Conservation (phyloP, 148 eudicot genomes). For the Camellia japonica region DNA sequence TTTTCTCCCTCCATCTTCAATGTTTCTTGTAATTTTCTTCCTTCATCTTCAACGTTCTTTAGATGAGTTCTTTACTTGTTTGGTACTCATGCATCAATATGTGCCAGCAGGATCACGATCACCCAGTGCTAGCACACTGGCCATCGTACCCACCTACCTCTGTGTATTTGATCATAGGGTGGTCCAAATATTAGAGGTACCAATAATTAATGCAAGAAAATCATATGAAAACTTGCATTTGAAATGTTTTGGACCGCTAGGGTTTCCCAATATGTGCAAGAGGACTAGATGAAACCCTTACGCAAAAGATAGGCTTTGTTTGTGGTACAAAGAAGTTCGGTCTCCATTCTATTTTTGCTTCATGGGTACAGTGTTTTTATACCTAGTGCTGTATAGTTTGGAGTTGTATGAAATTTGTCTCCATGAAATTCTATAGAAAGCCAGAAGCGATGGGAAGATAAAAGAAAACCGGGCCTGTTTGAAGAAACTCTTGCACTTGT, state of each 20-base stretch:
- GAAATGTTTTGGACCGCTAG: slow-evolving; percentile 2
- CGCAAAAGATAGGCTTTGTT: background rate
- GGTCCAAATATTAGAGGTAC: slow-evolving; percentile 4
- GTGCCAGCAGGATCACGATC: too few species aligned
- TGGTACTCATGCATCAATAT: too few species aligned
- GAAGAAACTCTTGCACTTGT: background rate
- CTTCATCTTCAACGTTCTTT: too few species aligned
- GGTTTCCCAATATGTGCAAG: background rate
- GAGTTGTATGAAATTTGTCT: background rate
- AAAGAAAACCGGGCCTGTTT: background rate
- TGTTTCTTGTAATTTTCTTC: too few species aligned
- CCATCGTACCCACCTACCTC: background rate
- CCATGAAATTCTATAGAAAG: background rate
- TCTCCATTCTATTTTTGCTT: background rate
- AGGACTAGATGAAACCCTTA: background rate
- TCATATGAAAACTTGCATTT: background rate
- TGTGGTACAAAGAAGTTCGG: background rate
- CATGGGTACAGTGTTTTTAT: background rate
- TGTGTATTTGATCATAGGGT: background rate
- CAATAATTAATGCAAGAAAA: background rate
- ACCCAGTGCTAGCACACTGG: too few species aligned
- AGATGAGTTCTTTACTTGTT: too few species aligned
- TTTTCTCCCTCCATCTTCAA: too few species aligned
- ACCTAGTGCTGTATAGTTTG: background rate
- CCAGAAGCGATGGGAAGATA: background rate